These are phyloP conservation scores for Protea cynaroides DNA, from an alignment of 164 flowering plant genomes.

Conservation along the genomic window DNA sequence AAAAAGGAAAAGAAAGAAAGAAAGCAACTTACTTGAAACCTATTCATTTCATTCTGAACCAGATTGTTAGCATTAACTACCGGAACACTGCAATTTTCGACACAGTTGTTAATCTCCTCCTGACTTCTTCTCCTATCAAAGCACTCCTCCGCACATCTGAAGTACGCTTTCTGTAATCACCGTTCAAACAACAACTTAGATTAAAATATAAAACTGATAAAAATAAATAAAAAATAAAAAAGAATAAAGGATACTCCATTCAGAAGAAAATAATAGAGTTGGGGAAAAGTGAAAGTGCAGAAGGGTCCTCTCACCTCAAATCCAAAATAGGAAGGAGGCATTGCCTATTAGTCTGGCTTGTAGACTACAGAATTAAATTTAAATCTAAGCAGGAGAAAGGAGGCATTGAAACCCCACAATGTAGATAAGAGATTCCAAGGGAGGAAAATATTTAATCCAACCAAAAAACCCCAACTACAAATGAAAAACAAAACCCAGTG, in stretches of 20 bases:
- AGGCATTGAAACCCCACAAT: no score
- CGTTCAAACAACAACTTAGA: conserved; percentile 4
- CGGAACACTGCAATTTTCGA: conserved; percentile 85
- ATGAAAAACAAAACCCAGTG: no score
- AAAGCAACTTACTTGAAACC: conserved; percentile 59
- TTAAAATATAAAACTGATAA: not conserved
- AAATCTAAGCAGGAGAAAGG: no score
- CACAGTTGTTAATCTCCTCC: conserved; percentile 75
- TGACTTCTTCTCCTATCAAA: conserved; percentile 72
- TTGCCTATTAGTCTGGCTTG: no score
- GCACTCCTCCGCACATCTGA: conserved; percentile 92
- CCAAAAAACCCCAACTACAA: no score
- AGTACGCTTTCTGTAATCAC: conserved; percentile 79
- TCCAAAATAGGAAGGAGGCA: no score
- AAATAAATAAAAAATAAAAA: not conserved
- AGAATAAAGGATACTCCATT: not conserved
- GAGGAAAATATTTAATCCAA: no score
- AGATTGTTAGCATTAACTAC: conserved; percentile 62
- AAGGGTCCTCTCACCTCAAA: no score
- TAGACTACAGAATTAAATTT: no score
- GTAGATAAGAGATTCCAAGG: no score
- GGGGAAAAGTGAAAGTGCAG: no score
- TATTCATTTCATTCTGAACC: conserved; percentile 84
- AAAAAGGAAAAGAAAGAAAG: not conserved
- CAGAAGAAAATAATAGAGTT: not conserved